A percentile compares a stretch with the other conserved stretches of the same genome.
phyloP scores from a whole-genome alignment of 2,329 filamentous ascomycete genomes.

The Aspergillus sp. region DNA sequence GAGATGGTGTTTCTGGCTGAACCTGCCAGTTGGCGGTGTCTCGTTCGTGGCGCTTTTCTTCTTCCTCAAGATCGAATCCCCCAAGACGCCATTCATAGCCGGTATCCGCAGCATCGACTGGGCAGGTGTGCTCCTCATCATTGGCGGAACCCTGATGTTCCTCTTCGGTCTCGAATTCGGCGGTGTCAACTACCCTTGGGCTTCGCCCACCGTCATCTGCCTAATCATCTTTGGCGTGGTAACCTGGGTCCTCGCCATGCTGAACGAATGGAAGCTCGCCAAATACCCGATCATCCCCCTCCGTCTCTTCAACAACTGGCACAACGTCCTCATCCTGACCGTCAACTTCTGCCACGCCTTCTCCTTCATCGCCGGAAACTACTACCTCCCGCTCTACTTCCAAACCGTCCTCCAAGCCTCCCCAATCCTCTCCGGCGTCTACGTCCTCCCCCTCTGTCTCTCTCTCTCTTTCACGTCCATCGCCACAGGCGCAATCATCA shows the following conservation, averaged over 20 bases:
- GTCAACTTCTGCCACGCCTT: conserved; percentile 68
- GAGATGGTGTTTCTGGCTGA: conserved; percentile 58
- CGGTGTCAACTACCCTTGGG: conserved; percentile 68
- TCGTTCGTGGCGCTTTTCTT: conserved; percentile 54
- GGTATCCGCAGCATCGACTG: conserved; percentile 59
- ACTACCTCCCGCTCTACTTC: conserved; percentile 81
- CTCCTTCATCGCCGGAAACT: conserved; percentile 69
- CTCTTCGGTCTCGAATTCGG: conserved; percentile 81
- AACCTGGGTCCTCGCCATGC: conserved; percentile 57
- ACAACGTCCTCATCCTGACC: conserved; percentile 59
- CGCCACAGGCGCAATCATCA: conserved; percentile 59
- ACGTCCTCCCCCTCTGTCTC: conserved; percentile 64
- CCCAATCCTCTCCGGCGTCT: conserved; percentile 67
- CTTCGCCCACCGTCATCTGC: conserved; percentile 66
- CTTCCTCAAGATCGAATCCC: conserved; percentile 56
- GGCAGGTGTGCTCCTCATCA: conserved; percentile 57
- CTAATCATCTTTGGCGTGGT: conserved; percentile 67
- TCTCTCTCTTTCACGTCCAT: conserved; percentile 59
- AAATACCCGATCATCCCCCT: conserved; percentile 73
- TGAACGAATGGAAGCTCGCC: conserved; percentile 67
- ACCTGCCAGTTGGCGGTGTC: conserved; percentile 55
- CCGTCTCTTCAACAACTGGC: conserved; percentile 59
- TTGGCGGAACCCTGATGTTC: conserved; percentile 77
- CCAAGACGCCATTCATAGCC: conserved; percentile 51
- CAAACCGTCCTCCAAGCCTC: conserved; percentile 64